Base-by-base conservation (phyloP, 202 grass and related monocot genomes). In the Hordeum pubiflorum region DNA sequence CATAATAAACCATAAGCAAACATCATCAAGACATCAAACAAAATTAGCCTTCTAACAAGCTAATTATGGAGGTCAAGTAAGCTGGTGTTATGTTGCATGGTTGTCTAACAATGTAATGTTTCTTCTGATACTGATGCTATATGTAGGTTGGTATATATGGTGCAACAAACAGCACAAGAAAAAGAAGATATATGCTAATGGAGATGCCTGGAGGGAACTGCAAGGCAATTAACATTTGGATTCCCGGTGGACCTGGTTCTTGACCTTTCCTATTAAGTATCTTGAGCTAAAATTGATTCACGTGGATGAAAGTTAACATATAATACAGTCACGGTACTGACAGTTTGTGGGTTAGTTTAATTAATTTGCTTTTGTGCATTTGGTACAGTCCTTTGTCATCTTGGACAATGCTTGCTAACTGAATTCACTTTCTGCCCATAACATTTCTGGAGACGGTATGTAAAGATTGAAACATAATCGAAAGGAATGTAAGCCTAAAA, bases 381-480 rank as follows among this genome's bases (percentile, higher is more conserved):
- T 69, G 31, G 9, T 79, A 46, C 54, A 56, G n/a, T 26, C 62
- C 31, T 59, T 52, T 69, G 71, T 72, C 50, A 63, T 58, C 31
- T 78, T 86, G 59, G 82, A 36, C 41, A 39, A 58, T 63, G 77
- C 72, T 82, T 82, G 38, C 48, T 78, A 27, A 84, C 68, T 59
- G 10, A 76, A 86, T 72, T 66, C 20, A 69, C 33, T 74, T 78
- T 77, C 50, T 88, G 26, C 83, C 94, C 92, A 92, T 93, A 83
- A 98, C 91, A 94, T 98, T 98, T 84, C 78, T 98, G 86, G 95
- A 98, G 89, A 94, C 92, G 76, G 89, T 98, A 84, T 98, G 95
- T 83, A 98, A 91, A 72, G 95, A 98, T 89, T 77, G 79, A 46
- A 75, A 69, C 10, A 94, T 98, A 89, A 91, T 98, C 3, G 90